A percentile compares a stretch with the other conserved stretches of the same genome.
These are phyloP conservation scores for Capsella bursapastoris DNA, from an alignment of 345 rosid species.

Conservation along the genomic window DNA sequence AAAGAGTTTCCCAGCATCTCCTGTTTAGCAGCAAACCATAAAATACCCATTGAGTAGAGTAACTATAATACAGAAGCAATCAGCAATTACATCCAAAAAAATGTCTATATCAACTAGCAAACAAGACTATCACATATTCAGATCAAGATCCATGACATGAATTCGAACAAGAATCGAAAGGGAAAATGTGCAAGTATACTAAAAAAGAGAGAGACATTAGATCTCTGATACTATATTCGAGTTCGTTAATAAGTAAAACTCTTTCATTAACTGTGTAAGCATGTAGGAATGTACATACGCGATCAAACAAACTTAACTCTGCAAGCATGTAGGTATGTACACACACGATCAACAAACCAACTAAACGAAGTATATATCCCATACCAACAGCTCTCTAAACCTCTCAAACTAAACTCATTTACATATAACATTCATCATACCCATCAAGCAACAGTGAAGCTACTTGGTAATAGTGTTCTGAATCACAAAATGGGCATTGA, in stretches of 20 bases:
- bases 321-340: not conserved
- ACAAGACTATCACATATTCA: not conserved
- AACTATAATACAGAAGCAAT: not conserved
- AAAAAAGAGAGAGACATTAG: not conserved
- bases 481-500: conserved; percentile 27
- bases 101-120: not conserved
- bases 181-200: not conserved
- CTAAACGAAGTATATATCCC: not conserved
- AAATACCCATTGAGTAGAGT: not conserved
- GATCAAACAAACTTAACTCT: not conserved
- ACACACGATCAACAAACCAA: not conserved
- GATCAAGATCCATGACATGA: not conserved
- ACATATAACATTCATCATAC: not conserved
- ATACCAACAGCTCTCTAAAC: not conserved
- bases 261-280: not conserved
- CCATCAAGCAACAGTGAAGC: conserved; percentile 14
- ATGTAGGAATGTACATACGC: not conserved
- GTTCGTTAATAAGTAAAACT: not conserved
- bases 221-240: not conserved
- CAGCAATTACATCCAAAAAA: not conserved
- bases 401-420: not conserved
- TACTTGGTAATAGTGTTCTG: not conserved
- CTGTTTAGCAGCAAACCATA: conserved; percentile 39
- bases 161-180: not conserved
- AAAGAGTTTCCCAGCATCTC: conserved; percentile 64